phyloP scores from a whole-genome alignment of 495 filamentous ascomycete species.

The Jackrogersella multiformis region DNA sequence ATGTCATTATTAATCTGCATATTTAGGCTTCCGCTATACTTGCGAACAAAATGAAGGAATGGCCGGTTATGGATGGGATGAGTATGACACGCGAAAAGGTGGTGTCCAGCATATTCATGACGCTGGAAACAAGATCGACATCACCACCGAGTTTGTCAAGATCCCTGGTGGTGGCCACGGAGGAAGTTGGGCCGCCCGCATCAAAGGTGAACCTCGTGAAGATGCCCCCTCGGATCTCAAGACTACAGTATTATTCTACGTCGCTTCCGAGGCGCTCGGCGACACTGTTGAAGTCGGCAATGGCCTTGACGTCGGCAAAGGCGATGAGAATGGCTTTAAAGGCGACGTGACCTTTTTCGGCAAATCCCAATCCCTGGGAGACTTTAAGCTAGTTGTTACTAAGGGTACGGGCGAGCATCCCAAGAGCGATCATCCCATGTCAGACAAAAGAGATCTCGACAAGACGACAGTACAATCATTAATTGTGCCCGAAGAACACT shows the following conservation, averaged over 20 bases:
- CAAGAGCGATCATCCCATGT: constrained; percentile 66
- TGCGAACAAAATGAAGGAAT: constrained; percentile 96
- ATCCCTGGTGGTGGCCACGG: constrained; percentile 87
- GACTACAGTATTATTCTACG: constrained; percentile 82
- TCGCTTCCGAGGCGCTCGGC: constrained; percentile 79
- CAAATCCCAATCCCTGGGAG: constrained; percentile 76
- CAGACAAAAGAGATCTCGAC: constrained; percentile 69
- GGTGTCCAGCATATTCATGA: constrained; percentile 92
- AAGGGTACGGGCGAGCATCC: constrained; percentile 70
- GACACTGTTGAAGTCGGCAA: constrained; percentile 65
- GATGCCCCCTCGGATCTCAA: constrained; percentile 70
- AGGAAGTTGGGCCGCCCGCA: constrained; percentile 88
- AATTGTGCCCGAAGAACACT: constrained; percentile 68
- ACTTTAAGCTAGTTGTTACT: constrained; percentile 84
- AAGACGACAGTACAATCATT: constrained; percentile 83
- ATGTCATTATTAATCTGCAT: constrained; percentile 31
- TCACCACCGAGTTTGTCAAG: constrained; percentile 94
- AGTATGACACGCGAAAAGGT: constrained; percentile 88
- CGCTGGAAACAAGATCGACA: constrained; percentile 82
- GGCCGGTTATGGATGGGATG: constrained; percentile 96
- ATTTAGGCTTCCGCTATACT: constrained; percentile 84
- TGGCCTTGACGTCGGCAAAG: constrained; percentile 66
- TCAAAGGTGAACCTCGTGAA: constrained; percentile 82
- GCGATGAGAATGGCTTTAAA: constrained; percentile 67
- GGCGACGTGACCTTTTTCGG: constrained; percentile 81